Base-by-base conservation (phyloP, 2,329 filamentous ascomycete genomes). In the Hypoxylon rubiginosum region DNA sequence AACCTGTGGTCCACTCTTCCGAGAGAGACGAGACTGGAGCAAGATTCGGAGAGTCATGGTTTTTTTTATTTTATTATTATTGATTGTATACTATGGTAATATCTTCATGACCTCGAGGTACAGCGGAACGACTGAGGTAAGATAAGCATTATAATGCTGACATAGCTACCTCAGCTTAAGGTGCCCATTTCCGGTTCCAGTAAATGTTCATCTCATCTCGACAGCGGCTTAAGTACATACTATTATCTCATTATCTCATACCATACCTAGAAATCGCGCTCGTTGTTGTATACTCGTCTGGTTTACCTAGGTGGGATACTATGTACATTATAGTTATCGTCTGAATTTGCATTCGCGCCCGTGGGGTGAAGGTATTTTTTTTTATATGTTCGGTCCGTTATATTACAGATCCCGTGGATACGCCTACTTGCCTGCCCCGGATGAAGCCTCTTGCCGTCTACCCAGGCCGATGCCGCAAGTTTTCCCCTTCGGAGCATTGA, bases 391-490 rank as follows among this genome's bases (percentile, higher is more conserved):
- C 59, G 45, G 46, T 28, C 49, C 46, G 2, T 7, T 43, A 43
- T 43, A 43, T 43, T 43, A 43, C n/a, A 43, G 39, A 43, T 43
- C 39, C 39, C 39, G 39, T 43, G 39, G 39, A 19, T 43, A 43
- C n/a, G n/a, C 39, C n/a, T 43, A 43, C 39, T 69, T 65, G 67
- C 67, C 67, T 69, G 67, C 67, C 67, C 58, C 43, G 64, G 26
- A 57, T 41, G 26, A 26, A 51, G 41, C 19, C 57, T 43, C 48
- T 60, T 62, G 64, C 64, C 67, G 67, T 57, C 43, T 56, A 63
- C 36, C 46, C 64, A 64, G 53, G 64, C 67, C 67, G 65, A 65
- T 67, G 67, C 67, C 64, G 64, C 67, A 67, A 55, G 55, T 64
- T 64, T 62, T 53, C 43, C 41, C 58, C 56, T 60, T 64, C 58